Percentiles rank a stretch among this genome's conserved stretches.
Evolutionary conservation across 306 rosid species (phyloP).

Genomic region (Trifolium repens): DNA sequence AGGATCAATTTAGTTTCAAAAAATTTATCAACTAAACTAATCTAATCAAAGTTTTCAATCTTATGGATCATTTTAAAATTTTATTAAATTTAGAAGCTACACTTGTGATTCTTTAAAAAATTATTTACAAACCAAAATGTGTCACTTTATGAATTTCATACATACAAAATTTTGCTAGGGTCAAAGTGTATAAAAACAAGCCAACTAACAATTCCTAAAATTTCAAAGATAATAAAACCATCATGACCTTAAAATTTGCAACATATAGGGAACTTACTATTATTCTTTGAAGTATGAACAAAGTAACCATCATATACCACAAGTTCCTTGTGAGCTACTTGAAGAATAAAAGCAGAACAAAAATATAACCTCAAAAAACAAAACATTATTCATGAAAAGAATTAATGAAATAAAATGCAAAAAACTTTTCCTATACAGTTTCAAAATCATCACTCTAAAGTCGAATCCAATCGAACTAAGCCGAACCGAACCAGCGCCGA

Average conservation of each 20-base stretch:
- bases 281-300: conserved; percentile 43
- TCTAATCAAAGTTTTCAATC: too few species aligned
- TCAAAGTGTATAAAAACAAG: conserved; percentile 30
- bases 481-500: neutral
- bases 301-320: conserved; percentile 37
- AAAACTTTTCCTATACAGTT: conserved; percentile 55
- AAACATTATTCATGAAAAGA: conserved; percentile 55
- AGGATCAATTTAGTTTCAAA: too few species aligned
- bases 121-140: conserved; percentile 25
- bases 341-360: conserved; percentile 53
- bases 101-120: conserved; percentile 20
- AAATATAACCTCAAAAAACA: conserved; percentile 41
- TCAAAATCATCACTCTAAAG: conserved; percentile 44
- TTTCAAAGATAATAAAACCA: conserved; percentile 38
- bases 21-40: too few species aligned
- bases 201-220: conserved; percentile 35
- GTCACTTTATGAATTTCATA: conserved; percentile 44
- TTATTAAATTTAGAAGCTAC: neutral
- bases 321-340: conserved; percentile 39
- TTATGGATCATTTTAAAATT: too few species aligned
- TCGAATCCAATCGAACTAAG: neutral
- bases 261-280: conserved; percentile 40
- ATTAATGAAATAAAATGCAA: conserved; percentile 66
- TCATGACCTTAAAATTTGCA: conserved; percentile 30
- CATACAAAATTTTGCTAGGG: conserved; percentile 6